These are phyloP conservation scores for Ceriops tagal DNA, from an alignment of 345 rosid genomes.

Conservation along the genomic window DNA sequence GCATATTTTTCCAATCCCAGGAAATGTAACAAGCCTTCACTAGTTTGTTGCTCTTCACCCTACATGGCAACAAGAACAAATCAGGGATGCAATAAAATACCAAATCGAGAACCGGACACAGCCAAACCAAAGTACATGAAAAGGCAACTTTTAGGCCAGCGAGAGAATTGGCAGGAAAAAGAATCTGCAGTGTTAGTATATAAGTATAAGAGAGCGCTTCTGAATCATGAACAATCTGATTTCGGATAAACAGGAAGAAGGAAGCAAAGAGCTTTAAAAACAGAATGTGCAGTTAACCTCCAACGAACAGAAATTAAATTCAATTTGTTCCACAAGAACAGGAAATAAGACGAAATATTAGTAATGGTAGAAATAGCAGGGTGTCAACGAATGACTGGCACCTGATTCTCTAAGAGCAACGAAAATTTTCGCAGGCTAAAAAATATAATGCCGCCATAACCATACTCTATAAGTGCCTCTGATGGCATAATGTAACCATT, in stretches of 20 bases:
- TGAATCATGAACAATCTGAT: not conserved
- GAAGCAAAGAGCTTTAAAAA: not conserved
- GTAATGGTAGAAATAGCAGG: not conserved
- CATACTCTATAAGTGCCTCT: no score
- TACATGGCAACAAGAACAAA: slow-evolving; percentile 15
- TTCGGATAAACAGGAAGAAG: not conserved
- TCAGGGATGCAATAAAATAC: not conserved
- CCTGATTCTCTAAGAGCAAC: not conserved
- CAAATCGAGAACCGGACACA: not conserved
- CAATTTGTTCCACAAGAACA: no score
- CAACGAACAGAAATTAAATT: no score
- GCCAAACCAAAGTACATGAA: not conserved
- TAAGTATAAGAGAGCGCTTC: slow-evolving; percentile 1
- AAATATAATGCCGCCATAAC: not conserved
- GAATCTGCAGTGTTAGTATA: no score
- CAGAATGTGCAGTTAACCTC: no score
- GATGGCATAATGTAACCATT: no score
- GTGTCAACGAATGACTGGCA: not conserved
- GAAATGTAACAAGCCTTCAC: slow-evolving; percentile 68
- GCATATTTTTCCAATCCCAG: slow-evolving; percentile 76
- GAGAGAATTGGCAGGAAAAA: no score
- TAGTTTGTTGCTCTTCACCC: slow-evolving; percentile 70
- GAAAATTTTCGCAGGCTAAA: not conserved
- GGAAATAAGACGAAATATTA: not conserved
- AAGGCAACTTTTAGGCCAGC: not conserved